Conservation (phyloP, 1,139 yeast species). For the Waltiozyma sp. region DNA sequence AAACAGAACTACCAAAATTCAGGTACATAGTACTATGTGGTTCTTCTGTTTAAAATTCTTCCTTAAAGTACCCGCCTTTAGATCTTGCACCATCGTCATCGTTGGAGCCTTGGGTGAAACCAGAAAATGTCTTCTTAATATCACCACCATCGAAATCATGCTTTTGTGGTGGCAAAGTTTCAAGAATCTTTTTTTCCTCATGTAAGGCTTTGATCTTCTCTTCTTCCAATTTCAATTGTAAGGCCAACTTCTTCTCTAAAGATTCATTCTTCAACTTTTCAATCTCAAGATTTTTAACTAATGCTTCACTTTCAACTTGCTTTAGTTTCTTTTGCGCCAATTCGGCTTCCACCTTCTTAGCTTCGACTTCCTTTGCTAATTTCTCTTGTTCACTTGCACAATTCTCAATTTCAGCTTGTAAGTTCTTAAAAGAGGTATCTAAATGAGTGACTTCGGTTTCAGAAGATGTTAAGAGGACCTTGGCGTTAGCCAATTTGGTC, state of each 20-base stretch:
- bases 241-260: constrained; percentile 19
- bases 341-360: constrained; percentile 18
- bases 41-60: constrained; percentile 8
- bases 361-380: constrained; percentile 19
- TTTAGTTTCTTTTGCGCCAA: constrained; percentile 13
- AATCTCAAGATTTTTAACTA: constrained; percentile 15
- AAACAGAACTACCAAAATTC: too few species aligned
- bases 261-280: constrained; percentile 18
- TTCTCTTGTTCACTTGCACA: constrained; percentile 19
- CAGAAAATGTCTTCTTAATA: constrained; percentile 25
- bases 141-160: constrained; percentile 17
- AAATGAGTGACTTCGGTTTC: constrained; percentile 15
- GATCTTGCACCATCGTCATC: constrained; percentile 8
- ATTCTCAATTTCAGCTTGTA: constrained; percentile 19
- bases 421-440: constrained; percentile 14
- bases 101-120: constrained; percentile 30
- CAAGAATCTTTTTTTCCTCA: constrained; percentile 19
- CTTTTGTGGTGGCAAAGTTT: constrained; percentile 19
- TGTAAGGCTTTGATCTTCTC: constrained; percentile 17
- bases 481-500: constrained; percentile 15
- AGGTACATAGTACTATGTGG: too few species aligned
- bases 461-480: constrained; percentile 14
- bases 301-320: constrained; percentile 16
- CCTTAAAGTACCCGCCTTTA: constrained; percentile 16
- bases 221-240: constrained; percentile 17